A percentile compares a stretch with the other conserved stretches of the same genome.
Conservation (phyloP, 2,329 filamentous ascomycete species). For the Trichoderma guizhouense region DNA sequence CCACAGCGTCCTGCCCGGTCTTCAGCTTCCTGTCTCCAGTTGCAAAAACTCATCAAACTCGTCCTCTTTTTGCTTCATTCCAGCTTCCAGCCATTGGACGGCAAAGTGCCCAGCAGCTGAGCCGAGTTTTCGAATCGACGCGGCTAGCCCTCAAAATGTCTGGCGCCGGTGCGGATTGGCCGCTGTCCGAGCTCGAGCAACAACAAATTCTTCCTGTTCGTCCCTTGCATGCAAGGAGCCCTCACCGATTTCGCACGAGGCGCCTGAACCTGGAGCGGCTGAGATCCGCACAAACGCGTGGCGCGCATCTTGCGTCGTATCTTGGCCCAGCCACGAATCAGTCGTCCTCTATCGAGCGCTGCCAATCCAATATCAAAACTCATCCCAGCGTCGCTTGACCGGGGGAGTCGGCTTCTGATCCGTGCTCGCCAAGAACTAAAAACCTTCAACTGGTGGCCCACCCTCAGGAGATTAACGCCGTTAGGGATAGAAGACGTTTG, state of each 20-base stretch:
- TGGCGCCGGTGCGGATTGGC: background rate
- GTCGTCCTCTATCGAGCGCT: background rate
- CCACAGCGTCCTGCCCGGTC: background rate
- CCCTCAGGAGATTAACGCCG: conserved; percentile 10
- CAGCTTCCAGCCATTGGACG: background rate
- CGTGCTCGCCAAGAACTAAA: conserved; percentile 16
- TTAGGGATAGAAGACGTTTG: background rate
- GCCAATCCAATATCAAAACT: background rate
- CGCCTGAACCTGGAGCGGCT: conserved; percentile 13
- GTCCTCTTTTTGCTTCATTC: background rate
- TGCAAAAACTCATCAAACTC: background rate
- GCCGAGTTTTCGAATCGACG: background rate
- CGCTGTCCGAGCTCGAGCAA: background rate
- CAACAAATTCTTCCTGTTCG: background rate
- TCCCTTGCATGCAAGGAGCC: conserved; percentile 5
- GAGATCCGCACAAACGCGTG: conserved; percentile 9
- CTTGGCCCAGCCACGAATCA: conserved; percentile 1
- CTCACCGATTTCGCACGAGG: conserved; percentile 8
- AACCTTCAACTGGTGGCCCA: conserved; percentile 11
- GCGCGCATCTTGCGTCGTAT: conserved; percentile 12
- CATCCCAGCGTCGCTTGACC: background rate
- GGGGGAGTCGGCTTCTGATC: conserved; percentile 15
- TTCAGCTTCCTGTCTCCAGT: background rate
- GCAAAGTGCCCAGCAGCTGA: conserved; percentile 1
- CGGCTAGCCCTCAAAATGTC: background rate